Base-by-base conservation (phyloP, 331 rosid genomes). In the Acacia pycnantha region DNA sequence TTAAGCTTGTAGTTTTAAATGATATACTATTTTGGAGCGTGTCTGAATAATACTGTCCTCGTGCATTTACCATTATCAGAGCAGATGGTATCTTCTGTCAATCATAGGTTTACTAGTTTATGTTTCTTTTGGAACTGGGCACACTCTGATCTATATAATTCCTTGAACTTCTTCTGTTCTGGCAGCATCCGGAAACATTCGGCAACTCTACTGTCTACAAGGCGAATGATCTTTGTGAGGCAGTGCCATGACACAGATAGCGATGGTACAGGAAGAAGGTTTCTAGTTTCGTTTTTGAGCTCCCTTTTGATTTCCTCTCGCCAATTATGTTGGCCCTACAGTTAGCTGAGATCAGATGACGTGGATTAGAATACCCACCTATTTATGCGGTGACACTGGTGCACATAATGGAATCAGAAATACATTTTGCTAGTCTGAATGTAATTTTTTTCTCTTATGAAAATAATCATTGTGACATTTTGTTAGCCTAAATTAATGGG, bases 161-260 rank as follows among this genome's bases (percentile, higher is more conserved):
- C 72, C 81, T 74, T 68, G 15, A 43, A 15, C 9, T 75, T 80
- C 84, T 82, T 71, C 65, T 76, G 24, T 76, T 80, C 77, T 86
- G 82, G 76, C 97, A 96, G 99, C 98, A 31, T 94, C 99, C 0
- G 99, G 99, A 65, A 96, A 96, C 88, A 92, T 96, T 73, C 98
- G 99, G 50, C 99, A 96, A 87, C 99, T 96, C 82, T 96, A 96
- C 88, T 96, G 94, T 83, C 88, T 94, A 40, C 99, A 92, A 88
- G 97, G 99, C 29, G 99, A 96, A 85, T 96, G 72, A 94, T 83
- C 43, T 76, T 51, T 77, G 58, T 78, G 54, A 47, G 66, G 56
- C 29, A 68, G 43, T 66, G 81, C 67, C 47, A 22, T 76, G 80
- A 82, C 82, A 82, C 81, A 79, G 79, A 78, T 68, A 77, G 67